A percentile compares a stretch with the other conserved stretches of the same genome.
phyloP scores from a whole-genome alignment of 495 filamentous ascomycete species.

The Penicillium cosmopolitanum region DNA sequence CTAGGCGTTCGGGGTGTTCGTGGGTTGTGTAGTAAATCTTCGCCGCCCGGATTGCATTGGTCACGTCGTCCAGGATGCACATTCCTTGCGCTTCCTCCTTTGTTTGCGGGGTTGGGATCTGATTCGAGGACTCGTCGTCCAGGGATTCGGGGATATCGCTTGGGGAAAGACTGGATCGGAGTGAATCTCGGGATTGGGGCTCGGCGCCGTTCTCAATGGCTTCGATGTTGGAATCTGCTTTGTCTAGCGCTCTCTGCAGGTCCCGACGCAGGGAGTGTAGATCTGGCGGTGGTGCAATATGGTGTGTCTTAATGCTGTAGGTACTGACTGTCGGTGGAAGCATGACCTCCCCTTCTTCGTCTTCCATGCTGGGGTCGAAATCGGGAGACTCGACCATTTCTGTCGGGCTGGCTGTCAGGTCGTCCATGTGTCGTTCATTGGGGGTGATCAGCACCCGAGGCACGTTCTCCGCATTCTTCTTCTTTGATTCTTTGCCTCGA shows the following conservation, averaged over 20 bases:
- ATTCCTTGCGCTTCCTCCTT: slow-evolving; percentile 90
- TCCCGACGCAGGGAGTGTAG: slow-evolving; percentile 75
- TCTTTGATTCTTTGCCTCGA: slow-evolving; percentile 73
- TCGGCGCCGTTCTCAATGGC: slow-evolving; percentile 43
- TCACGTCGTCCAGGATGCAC: slow-evolving; percentile 88
- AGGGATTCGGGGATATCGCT: slow-evolving; percentile 32
- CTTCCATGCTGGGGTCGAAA: slow-evolving; percentile 57
- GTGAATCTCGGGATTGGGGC: slow-evolving; percentile 34
- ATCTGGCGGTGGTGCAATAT: slow-evolving; percentile 84
- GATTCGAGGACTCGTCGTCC: slow-evolving; percentile 40
- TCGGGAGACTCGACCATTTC: slow-evolving; percentile 43
- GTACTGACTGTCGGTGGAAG: slow-evolving; percentile 95
- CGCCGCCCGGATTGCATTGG: slow-evolving; percentile 89
- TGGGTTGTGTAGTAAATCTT: slow-evolving; percentile 94
- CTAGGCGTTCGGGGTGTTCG: slow-evolving; percentile 78
- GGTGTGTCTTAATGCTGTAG: slow-evolving; percentile 85
- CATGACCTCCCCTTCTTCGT: slow-evolving; percentile 70
- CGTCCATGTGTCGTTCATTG: slow-evolving; percentile 45
- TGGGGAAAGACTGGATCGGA: slow-evolving; percentile 38
- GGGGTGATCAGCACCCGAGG: slow-evolving; percentile 48
- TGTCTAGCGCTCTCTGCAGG: slow-evolving; percentile 68
- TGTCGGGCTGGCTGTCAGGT: slow-evolving; percentile 59
- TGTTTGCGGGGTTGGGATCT: slow-evolving; percentile 50
- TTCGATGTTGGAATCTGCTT: slow-evolving; percentile 68
- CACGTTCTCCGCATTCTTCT: slow-evolving; percentile 48